phyloP scores from a whole-genome alignment of 2,329 filamentous ascomycete genomes.

The Leptographium lundbergii region DNA sequence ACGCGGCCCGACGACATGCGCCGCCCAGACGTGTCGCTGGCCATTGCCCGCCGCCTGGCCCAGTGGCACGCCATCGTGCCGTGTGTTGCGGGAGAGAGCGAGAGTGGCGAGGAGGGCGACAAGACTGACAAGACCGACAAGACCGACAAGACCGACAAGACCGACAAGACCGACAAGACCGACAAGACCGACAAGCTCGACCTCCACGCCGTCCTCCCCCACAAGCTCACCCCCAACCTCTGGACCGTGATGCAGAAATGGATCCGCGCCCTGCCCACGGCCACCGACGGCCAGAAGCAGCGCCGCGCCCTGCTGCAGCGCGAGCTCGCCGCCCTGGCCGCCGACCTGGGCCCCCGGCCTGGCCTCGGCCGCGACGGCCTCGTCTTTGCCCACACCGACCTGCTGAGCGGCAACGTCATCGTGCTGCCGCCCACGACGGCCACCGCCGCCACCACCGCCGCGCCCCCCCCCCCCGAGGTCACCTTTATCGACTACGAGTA shows the following conservation, averaged over 20 bases:
- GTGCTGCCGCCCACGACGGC: conserved; percentile 34
- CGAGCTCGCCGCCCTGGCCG: conserved; percentile 60
- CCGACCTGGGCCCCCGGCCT: conserved; percentile 60
- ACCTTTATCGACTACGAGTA: conserved; percentile 99
- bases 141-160: conserved; percentile 10
- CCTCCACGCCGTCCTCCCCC: background rate
- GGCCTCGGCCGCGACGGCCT: conserved; percentile 67
- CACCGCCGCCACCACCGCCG: background rate
- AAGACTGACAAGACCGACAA: background rate
- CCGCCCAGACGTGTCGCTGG: conserved; percentile 61
- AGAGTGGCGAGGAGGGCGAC: conserved; percentile 18
- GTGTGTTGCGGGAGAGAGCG: conserved; percentile 32
- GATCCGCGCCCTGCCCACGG: conserved; percentile 71
- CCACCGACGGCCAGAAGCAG: conserved; percentile 54
- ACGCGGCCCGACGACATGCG: conserved; percentile 73
- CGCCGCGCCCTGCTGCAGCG: conserved; percentile 57
- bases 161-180: conserved; percentile 13
- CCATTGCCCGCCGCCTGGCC: conserved; percentile 71
- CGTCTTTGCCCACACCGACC: conserved; percentile 89
- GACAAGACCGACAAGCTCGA: conserved; percentile 2
- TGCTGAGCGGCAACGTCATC: conserved; percentile 94
- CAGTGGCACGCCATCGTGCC: conserved; percentile 80
- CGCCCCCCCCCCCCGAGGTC: conserved; percentile 26
- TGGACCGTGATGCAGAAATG: conserved; percentile 97
- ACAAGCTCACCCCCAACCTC: conserved; percentile 51